Percentiles rank a stretch among this genome's conserved stretches.
Evolutionary conservation across 768 basidiomycete genomes (phyloP).

Genomic region (Tremella mesenterica): DNA sequence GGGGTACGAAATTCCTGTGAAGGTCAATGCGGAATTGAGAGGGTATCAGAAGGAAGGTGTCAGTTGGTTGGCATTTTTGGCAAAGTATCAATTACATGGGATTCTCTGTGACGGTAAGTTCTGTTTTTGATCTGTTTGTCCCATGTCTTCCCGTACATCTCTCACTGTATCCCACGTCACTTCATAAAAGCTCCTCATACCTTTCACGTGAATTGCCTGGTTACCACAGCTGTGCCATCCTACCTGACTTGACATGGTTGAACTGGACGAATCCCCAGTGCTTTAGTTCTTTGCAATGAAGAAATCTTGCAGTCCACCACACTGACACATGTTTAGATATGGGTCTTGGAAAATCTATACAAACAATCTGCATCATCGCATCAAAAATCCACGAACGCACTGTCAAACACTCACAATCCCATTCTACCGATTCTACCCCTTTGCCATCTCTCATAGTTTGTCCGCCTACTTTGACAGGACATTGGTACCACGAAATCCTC

Average conservation of each 20-base stretch:
- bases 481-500: slow-evolving; percentile 96
- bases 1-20: slow-evolving; percentile 73
- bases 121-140: no score
- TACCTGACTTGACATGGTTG: neutral
- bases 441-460: slow-evolving; percentile 91
- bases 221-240: no score
- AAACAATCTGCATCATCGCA: slow-evolving; percentile 92
- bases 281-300: neutral
- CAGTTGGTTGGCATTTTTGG: slow-evolving; percentile 96
- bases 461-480: slow-evolving; percentile 93
- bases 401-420: slow-evolving; percentile 57
- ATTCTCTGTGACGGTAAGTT: slow-evolving; percentile 87
- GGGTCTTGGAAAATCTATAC: slow-evolving; percentile 96
- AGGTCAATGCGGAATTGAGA: slow-evolving; percentile 85
- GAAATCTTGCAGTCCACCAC: neutral
- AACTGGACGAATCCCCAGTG: no score
- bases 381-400: slow-evolving; percentile 85
- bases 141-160: no score
- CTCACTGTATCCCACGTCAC: no score
- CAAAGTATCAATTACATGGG: slow-evolving; percentile 94
- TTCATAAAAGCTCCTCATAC: no score
- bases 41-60: slow-evolving; percentile 98
- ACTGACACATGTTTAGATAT: slow-evolving; percentile 80
- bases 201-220: no score
- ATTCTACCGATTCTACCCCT: slow-evolving; percentile 68